Base-by-base conservation (phyloP, 192 early-diverging fungal species). In the Coemansia guatemalensis region DNA sequence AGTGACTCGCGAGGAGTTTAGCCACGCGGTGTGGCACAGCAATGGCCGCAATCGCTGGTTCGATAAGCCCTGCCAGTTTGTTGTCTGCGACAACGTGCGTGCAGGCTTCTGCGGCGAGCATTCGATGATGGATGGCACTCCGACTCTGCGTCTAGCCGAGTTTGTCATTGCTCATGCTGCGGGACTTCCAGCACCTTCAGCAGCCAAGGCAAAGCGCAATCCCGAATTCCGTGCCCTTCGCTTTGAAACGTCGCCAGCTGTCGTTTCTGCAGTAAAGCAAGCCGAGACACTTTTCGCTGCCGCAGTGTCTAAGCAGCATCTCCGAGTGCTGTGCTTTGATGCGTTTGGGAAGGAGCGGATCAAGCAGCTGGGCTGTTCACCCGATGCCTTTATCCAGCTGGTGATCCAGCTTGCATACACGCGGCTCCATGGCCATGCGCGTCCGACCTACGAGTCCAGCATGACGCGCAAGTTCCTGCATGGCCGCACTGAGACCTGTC, bases 91-190 rank as follows among this genome's bases (percentile, higher is more conserved):
- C 54, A 99, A 97, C 83, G 95, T 88, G 56, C 94, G 93, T 60
- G 95, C 95, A 25, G 97, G 94, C 3, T 97, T 99, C 80, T 87
- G 85, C 32, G 97, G 95, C 65, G 97, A 99, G 84, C 91, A 93
- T 77, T 91, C 91, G 41, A 88, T 86, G 71, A 93, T 99, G 95
- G 97, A 99, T 69, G 97, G 93, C 53, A 99, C 93, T 5, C 90
- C 92, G 30, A 96, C 94, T 5, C 80, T 83, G 71, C 89, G 94
- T 27, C 76, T 96, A 67, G 94, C 90, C 71, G 90, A 99, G 64
- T 94, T 82, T 69, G 85, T 93, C 51, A 70, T 74, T 11, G 54
- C 51, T 25, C 58, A 66, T 17, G 72, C 85, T 29, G 76, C 83
- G 5, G 57, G 64, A 18, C 76, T 90, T 30, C 67, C 87, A 20